Percentiles rank a stretch among this genome's conserved stretches.
Conservation (phyloP, 2,329 filamentous ascomycete species). For the Fusarium dimerum region DNA sequence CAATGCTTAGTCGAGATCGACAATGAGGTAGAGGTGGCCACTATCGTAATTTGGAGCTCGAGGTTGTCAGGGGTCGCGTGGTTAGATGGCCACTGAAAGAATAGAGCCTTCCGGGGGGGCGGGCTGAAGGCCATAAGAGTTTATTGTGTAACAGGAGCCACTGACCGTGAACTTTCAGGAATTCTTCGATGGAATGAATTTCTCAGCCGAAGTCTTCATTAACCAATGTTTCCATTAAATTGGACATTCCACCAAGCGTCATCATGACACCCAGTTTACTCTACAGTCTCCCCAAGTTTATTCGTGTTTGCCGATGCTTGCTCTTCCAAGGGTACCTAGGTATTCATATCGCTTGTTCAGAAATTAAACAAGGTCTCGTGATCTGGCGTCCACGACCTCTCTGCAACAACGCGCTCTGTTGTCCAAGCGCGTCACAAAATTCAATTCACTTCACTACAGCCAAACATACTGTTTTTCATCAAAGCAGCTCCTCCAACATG, state of each 20-base stretch:
- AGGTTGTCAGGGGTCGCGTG: conserved; percentile 14
- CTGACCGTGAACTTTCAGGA: not conserved
- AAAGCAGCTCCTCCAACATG: conserved; percentile 49
- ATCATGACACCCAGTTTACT: too few relatives aligned
- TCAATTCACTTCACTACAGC: conserved; percentile 1
- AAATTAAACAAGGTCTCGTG: conserved; percentile 11
- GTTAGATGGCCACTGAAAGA: conserved; percentile 18
- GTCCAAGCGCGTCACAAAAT: conserved; percentile 9
- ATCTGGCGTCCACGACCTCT: conserved; percentile 14
- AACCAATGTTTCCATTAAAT: too few relatives aligned
- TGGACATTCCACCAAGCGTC: too few relatives aligned
- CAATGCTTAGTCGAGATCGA: not conserved
- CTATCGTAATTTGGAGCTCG: conserved; percentile 7
- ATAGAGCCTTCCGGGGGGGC: conserved; percentile 8
- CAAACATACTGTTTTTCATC: not conserved
- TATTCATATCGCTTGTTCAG: not conserved
- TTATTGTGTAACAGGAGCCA: not conserved
- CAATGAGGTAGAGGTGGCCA: conserved; percentile 7
- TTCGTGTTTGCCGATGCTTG: not conserved
- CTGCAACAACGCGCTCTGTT: conserved; percentile 11
- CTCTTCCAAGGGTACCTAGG: not conserved
- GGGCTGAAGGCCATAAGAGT: not conserved
- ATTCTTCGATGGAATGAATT: not conserved
- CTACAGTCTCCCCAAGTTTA: not conserved
- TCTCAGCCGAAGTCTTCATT: too few relatives aligned